Evolutionary conservation across 1,284 basidiomycete species (phyloP), one percentile per base, ranked within the genome.

Genomic region (Cutaneotrichosporon arboriforme): DNA sequence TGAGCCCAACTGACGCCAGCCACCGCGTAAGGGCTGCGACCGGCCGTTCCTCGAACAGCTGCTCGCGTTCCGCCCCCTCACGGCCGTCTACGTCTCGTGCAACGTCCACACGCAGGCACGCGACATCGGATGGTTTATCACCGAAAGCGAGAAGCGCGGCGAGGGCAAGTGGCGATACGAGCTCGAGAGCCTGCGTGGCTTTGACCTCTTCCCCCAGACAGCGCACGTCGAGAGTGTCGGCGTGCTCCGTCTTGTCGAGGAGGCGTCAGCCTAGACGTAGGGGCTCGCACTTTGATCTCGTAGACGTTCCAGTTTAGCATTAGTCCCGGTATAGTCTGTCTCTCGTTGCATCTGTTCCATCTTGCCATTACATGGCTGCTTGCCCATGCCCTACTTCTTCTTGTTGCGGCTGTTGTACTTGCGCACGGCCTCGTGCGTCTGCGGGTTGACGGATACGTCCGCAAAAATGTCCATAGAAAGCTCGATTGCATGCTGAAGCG

Each of bases 21-120:
- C 91, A 1, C 92, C 92, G 13, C 79, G 90, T 55, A 94, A 93
- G 73, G 92, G 91, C 14, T 92, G 88, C 65, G 90, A 93, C 71
- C 81, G 83, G 46, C 79, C 80, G 3, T 96, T 94, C 74, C 78
- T 96, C 41, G 75, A 81, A 33, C 91, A 96, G 76, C 74, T 94
- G 41, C 70, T 92, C 45, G 70, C 70, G 4, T 92, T 94, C 70
- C 76, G 83, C 23, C 81, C 85, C 2, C 76, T 77, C 49, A 84
- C 81, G 10, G 81, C 94, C 51, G 87, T 93, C 51, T 96, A 96
- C 71, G 89, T 96, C 55, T 89, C 86, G 66, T 97, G 94, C 73
- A 97, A 97, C 72, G 93, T 80, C 8, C 78, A 78, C 60, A 79
- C 78, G 0, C 78, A 78, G 68, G 77, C 78, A 15, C 45, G 57